phyloP scores from a whole-genome alignment of 1,284 basidiomycete genomes.

The Ganoderma meredithae region DNA sequence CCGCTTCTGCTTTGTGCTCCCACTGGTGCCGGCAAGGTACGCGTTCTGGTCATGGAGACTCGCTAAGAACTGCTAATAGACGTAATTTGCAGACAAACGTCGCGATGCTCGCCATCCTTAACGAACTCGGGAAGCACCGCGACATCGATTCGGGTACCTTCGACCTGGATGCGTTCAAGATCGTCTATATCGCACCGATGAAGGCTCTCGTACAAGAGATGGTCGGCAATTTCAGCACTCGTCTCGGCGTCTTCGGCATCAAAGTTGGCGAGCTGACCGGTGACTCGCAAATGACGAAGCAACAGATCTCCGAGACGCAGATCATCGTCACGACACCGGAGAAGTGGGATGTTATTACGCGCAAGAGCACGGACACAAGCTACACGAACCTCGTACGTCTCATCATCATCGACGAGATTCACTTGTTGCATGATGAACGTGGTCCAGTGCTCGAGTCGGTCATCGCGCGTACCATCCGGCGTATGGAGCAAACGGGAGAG shows the following conservation, averaged over 20 bases:
- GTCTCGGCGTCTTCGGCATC: slow-evolving; percentile 85
- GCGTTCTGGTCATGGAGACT: slow-evolving; percentile 29
- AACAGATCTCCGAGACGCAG: slow-evolving; percentile 96
- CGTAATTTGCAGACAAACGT: slow-evolving; percentile 84
- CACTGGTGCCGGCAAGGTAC: slow-evolving; percentile 97
- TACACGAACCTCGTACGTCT: slow-evolving; percentile 98
- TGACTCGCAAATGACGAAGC: slow-evolving; percentile 98
- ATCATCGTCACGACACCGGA: slow-evolving; percentile 99
- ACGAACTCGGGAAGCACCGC: slow-evolving; percentile 87
- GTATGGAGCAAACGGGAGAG: slow-evolving; percentile 94
- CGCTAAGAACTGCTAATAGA: neutral
- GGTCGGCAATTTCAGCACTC: slow-evolving; percentile 92
- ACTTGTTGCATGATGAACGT: slow-evolving; percentile 97
- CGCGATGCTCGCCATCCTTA: slow-evolving; percentile 93
- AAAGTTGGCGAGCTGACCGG: slow-evolving; percentile 96
- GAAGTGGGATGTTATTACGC: slow-evolving; percentile 99
- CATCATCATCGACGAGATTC: slow-evolving; percentile 99
- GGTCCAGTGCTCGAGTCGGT: slow-evolving; percentile 97
- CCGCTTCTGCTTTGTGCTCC: slow-evolving; percentile 97
- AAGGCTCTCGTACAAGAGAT: slow-evolving; percentile 98
- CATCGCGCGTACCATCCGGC: slow-evolving; percentile 89
- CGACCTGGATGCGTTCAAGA: slow-evolving; percentile 93
- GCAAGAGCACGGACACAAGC: slow-evolving; percentile 96
- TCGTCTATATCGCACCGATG: slow-evolving; percentile 99
- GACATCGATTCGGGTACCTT: slow-evolving; percentile 87